phyloP scores from a whole-genome alignment of 1,139 yeast species.

The Taiozyma sp. region DNA sequence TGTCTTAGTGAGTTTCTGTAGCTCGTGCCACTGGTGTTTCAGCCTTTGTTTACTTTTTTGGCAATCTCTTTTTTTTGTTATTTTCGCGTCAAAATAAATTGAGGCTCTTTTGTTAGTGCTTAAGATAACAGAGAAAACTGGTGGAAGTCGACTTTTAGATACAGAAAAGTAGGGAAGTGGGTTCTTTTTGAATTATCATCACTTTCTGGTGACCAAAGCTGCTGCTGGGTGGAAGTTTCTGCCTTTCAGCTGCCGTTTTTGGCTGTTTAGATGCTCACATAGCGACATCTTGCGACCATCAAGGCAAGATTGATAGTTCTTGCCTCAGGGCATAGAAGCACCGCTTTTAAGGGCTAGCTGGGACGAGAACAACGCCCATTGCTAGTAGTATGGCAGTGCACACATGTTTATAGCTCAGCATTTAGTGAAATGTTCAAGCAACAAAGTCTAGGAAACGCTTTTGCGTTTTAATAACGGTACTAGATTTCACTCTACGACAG shows the following conservation, averaged over 20 bases:
- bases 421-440: not conserved
- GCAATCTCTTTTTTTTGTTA: not conserved
- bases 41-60: conserved; percentile 2
- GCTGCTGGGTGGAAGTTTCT: not conserved
- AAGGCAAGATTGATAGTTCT: not conserved
- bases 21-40: not conserved
- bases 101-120: not conserved
- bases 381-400: not conserved
- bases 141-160: not conserved
- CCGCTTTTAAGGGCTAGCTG: not conserved
- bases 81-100: not conserved
- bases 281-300: not conserved
- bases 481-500: not conserved
- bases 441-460: not conserved
- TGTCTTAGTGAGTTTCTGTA: not conserved
- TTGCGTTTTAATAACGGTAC: not conserved
- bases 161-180: not conserved
- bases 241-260: not conserved
- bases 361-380: not conserved
- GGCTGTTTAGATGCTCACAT: not conserved
- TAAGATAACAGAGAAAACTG: not conserved
- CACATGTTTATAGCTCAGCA: not conserved
- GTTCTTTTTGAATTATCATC: not conserved
- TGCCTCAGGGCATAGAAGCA: not conserved
- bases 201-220: not conserved